Evolutionary conservation across 306 rosid genomes (phyloP).

Genomic region (Ochetophila trinervis): DNA sequence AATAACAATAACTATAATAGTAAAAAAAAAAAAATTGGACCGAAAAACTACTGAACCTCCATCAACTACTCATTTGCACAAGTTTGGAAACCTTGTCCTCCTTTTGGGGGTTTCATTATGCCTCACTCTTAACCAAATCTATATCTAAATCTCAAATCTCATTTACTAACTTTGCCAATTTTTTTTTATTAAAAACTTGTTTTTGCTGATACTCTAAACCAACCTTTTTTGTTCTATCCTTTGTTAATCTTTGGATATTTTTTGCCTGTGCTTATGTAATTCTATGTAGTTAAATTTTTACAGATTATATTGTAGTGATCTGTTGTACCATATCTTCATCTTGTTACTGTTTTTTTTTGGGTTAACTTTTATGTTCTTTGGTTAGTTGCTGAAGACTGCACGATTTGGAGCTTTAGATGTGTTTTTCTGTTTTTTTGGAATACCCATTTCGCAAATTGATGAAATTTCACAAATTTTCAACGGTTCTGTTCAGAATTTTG

Average conservation of each 20-base stretch:
- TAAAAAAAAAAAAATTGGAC: background rate
- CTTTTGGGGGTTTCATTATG: constrained; percentile 13
- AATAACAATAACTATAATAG: no score
- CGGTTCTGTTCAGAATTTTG: constrained; percentile 5
- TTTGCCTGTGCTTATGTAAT: constrained; percentile 18
- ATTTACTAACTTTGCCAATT: background rate
- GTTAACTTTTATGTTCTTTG: background rate
- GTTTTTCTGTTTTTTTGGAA: background rate
- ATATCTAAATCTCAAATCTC: constrained; percentile 17
- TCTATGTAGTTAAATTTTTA: background rate
- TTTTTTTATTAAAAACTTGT: background rate
- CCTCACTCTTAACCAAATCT: constrained; percentile 23
- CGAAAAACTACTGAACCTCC: background rate
- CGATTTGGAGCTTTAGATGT: constrained; percentile 1
- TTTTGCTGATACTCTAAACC: background rate
- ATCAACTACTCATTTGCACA: background rate
- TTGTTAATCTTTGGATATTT: constrained; percentile 6
- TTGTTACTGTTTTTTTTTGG: background rate
- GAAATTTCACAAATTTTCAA: constrained; percentile 3
- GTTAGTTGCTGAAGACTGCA: constrained; percentile 2
- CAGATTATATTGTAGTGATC: constrained; percentile 11
- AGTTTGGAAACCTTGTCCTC: constrained; percentile 1
- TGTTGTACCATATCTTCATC: background rate
- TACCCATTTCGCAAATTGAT: constrained; percentile 12
- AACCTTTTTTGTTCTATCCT: constrained; percentile 2